phyloP scores from a whole-genome alignment of 83 land plant genomes.

The Picea mariana region DNA sequence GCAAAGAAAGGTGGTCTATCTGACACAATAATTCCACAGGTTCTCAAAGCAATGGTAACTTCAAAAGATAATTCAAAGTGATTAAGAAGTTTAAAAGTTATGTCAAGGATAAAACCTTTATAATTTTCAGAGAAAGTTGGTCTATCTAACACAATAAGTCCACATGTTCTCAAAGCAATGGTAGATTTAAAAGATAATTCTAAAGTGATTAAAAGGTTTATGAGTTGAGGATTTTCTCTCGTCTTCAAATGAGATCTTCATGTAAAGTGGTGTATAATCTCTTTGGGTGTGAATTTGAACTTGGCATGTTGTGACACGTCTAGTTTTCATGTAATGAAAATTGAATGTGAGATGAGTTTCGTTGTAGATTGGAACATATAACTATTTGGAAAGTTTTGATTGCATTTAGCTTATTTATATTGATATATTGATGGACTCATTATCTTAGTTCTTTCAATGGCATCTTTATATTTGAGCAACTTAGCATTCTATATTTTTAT shows the following conservation, averaged over 20 bases:
- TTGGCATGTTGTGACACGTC: neutral
- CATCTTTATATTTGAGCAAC: neutral
- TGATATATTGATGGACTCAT: neutral
- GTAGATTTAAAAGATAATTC: neutral
- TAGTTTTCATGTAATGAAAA: neutral
- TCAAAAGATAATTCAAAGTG: constrained; percentile 53
- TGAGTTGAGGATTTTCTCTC: no score
- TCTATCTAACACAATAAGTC: neutral
- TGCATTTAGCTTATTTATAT: neutral
- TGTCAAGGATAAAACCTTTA: neutral
- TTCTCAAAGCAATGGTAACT: constrained; percentile 73
- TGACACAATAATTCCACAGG: constrained; percentile 65
- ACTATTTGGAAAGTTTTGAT: neutral
- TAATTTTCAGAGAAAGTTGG: neutral
- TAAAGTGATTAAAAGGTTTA: neutral
- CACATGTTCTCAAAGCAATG: neutral
- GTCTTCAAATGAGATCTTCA: no score
- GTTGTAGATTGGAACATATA: neutral
- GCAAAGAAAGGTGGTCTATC: constrained; percentile 81
- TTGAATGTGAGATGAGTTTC: neutral
- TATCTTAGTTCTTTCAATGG: neutral
- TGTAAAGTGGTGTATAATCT: no score
- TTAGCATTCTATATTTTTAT: neutral
- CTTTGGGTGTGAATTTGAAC: neutral
- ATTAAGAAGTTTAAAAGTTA: neutral